These are phyloP conservation scores for Gynandropsis gynandra DNA, from an alignment of 345 rosid genomes.

Conservation along the genomic window DNA sequence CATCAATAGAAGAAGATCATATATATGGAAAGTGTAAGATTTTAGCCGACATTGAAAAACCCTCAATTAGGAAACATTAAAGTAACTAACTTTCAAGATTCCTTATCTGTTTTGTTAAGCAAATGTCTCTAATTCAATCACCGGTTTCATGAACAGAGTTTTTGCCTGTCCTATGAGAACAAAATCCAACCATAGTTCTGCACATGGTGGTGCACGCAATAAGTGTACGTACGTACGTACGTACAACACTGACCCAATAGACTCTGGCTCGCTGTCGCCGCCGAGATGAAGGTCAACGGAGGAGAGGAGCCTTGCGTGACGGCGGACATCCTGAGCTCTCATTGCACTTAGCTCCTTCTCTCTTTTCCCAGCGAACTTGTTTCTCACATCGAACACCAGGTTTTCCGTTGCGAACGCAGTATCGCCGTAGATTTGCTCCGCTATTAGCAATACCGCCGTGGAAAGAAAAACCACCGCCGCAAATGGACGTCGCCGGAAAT, in stretches of 20 bases:
- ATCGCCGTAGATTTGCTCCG: conserved; percentile 34
- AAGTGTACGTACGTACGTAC: neutral
- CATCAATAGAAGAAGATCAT: neutral
- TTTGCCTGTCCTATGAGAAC: neutral
- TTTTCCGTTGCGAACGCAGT: conserved; percentile 29
- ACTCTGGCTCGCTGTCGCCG: conserved; percentile 73
- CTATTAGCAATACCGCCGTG: conserved; percentile 32
- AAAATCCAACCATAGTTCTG: conserved; percentile 4
- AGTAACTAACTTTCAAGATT: too few relatives aligned
- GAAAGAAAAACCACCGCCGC: conserved; percentile 17
- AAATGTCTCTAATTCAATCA: too few relatives aligned
- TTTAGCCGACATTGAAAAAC: neutral
- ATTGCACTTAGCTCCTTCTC: conserved; percentile 42
- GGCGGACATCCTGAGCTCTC: conserved; percentile 59
- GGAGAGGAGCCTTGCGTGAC: conserved; percentile 65
- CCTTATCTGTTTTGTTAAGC: too few relatives aligned
- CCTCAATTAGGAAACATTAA: too few relatives aligned
- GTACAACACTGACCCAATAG: conserved; percentile 44
- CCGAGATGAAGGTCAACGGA: conserved; percentile 66
- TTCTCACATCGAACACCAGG: conserved; percentile 49
- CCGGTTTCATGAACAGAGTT: too few relatives aligned
- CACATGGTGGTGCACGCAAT: conserved; percentile 2
- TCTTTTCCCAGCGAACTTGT: conserved; percentile 49
- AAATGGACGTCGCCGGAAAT: conserved; percentile 23
- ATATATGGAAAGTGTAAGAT: conserved; percentile 7